Evolutionary conservation across 2,329 filamentous ascomycete genomes (phyloP).

Genomic region (Lachnellula willkommii): DNA sequence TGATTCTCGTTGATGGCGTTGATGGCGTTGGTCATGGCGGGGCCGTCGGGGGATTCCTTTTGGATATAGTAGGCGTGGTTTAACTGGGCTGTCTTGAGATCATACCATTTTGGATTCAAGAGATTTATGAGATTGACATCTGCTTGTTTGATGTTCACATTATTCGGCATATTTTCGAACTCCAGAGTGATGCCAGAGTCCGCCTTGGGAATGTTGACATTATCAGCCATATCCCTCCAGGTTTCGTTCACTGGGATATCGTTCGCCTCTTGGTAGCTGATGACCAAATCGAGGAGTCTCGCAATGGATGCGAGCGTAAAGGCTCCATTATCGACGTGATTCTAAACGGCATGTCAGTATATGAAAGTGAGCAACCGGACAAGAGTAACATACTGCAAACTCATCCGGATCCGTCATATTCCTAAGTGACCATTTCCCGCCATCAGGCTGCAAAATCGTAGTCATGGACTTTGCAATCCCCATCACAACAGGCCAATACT

Average conservation of each 20-base stretch:
- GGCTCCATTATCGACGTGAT: slow-evolving; percentile 48
- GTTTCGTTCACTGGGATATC: slow-evolving; percentile 41
- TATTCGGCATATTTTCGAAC: slow-evolving; percentile 13
- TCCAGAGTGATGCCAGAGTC: slow-evolving; percentile 47
- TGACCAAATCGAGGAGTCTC: slow-evolving; percentile 41
- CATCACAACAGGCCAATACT: slow-evolving; percentile 12
- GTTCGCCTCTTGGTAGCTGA: slow-evolving; percentile 7
- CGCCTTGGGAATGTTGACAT: slow-evolving; percentile 50
- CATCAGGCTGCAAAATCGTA: background rate
- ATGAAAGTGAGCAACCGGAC: background rate
- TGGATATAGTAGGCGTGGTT: slow-evolving; percentile 13
- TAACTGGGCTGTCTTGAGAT: background rate
- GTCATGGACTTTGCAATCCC: slow-evolving; percentile 10
- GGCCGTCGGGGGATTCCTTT: slow-evolving; percentile 46
- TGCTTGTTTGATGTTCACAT: slow-evolving; percentile 19
- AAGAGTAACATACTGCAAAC: slow-evolving; percentile 35
- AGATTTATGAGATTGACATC: slow-evolving; percentile 15
- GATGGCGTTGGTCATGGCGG: slow-evolving; percentile 68
- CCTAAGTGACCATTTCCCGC: slow-evolving; percentile 35
- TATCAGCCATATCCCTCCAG: slow-evolving; percentile 50
- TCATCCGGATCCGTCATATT: slow-evolving; percentile 62
- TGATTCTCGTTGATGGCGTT: slow-evolving; percentile 63
- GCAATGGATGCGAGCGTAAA: slow-evolving; percentile 46
- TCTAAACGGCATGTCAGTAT: slow-evolving; percentile 1
- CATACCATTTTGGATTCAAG: slow-evolving; percentile 2